phyloP scores from a whole-genome alignment of 192 early-diverging fungal genomes.

The Backusella australiensis region DNA sequence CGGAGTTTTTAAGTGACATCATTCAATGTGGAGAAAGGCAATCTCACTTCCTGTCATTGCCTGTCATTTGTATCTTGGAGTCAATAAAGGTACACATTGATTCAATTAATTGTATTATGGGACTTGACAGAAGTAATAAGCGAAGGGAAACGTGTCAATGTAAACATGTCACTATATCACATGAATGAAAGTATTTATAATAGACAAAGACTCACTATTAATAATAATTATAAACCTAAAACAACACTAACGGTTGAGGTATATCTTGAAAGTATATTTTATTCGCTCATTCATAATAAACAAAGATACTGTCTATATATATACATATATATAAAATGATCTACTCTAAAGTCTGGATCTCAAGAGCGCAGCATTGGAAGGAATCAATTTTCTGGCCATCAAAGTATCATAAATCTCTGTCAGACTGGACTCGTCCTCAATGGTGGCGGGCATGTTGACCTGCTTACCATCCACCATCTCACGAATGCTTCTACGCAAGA shows the following conservation, averaged over 20 bases:
- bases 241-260: neutral
- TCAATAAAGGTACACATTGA: too few relatives aligned
- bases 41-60: too few relatives aligned
- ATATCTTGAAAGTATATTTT: neutral
- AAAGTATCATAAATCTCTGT: conserved; percentile 43
- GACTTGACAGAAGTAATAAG: too few relatives aligned
- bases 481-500: conserved; percentile 74
- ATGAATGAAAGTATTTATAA: too few relatives aligned
- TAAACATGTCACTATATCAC: too few relatives aligned
- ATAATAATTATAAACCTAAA: neutral
- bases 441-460: conserved; percentile 70
- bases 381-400: neutral
- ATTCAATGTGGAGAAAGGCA: too few relatives aligned
- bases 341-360: conserved; percentile 1
- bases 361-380: neutral
- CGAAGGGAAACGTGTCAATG: too few relatives aligned
- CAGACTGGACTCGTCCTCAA: conserved; percentile 70
- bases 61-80: too few relatives aligned
- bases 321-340: neutral
- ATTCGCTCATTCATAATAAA: neutral
- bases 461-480: conserved; percentile 67
- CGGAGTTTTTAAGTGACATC: too few relatives aligned
- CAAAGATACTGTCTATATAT: neutral
- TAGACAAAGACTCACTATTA: too few relatives aligned
- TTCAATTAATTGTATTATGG: too few relatives aligned